These are phyloP conservation scores for Rubroshorea leprosula DNA, from an alignment of 345 rosid genomes.

Conservation along the genomic window DNA sequence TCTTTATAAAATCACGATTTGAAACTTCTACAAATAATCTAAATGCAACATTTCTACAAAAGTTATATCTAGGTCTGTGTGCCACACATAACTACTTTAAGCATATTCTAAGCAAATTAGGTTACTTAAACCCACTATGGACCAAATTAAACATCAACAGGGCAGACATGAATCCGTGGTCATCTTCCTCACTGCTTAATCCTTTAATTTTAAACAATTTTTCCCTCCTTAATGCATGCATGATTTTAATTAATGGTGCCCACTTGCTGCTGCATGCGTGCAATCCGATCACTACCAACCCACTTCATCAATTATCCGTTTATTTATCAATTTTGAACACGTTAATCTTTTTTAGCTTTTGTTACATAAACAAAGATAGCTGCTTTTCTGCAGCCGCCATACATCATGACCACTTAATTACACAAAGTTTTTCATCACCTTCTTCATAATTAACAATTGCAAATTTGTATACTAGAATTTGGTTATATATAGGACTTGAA, in stretches of 20 bases:
- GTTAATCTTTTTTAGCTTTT: background rate
- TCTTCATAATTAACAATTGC: conserved; percentile 4
- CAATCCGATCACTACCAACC: background rate
- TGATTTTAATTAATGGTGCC: background rate
- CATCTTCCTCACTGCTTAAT: background rate
- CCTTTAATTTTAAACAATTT: too few relatives aligned
- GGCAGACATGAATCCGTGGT: background rate
- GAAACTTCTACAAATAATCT: too few relatives aligned
- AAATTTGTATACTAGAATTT: background rate
- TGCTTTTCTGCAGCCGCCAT: conserved; percentile 27
- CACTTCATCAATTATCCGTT: background rate
- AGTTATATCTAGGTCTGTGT: too few relatives aligned
- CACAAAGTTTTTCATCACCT: background rate
- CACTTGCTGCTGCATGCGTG: background rate
- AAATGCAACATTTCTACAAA: too few relatives aligned
- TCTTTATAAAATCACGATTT: too few relatives aligned
- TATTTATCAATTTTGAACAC: too few relatives aligned
- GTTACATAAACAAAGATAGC: background rate
- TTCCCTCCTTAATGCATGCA: background rate
- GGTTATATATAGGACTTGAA: conserved; percentile 23
- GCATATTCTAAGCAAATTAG: too few relatives aligned
- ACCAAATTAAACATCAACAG: too few relatives aligned
- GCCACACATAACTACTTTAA: too few relatives aligned
- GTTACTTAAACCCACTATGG: too few relatives aligned
- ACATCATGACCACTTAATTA: conserved; percentile 39